Base-by-base conservation (phyloP, 345 rosid species). In the Dovyalis caffra region DNA sequence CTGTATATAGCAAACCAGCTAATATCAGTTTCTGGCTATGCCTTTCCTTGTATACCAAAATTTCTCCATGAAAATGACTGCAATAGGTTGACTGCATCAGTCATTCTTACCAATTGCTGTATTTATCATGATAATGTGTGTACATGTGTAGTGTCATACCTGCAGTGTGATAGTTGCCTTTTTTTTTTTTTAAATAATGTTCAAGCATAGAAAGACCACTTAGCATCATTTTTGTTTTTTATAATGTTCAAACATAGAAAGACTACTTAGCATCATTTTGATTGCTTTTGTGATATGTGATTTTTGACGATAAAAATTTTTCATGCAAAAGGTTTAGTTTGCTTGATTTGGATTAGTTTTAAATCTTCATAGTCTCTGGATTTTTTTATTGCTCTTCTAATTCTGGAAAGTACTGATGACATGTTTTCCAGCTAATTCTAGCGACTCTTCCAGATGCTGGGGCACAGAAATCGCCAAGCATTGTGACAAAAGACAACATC, bases 401-500 rank as follows among this genome's bases (percentile, higher is more conserved):
- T 64, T 65, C 23, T 45, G 33, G 23, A 18, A 70, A 62, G 14
- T 83, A 78, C 81, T 56, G 18, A 16, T 68, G 60, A 31, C 72
- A 65, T 14, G 68, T 69, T 77, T 82, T 83, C 77, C 95, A 95
- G 98, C 87, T 95, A 67, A 85, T 93, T 77, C 47, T 95, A 85
- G 95, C 93, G 53, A 91, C 99, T 78, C 49, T 85, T 87, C 92
- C 95, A 68, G 84, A 69, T 76, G 70, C 84, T 28, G 45, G 73
- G 68, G 80, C 80, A 34, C 90, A 77, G 34, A 90, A 86, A 66
- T 71, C 78, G 28, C 91, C 97, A 16, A 90, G 87, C 75, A 93
- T 95, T 83, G 79, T 95, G 86, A 90, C 98, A 3, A 95, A 93
- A 45, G 85, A 86, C 49, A 95, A 89, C 78, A 90, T 95, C 68